A percentile compares a stretch with the other conserved stretches of the same genome.
Evolutionary conservation across 78 protist species (phyloP).

Genomic region (Planoprotostelium fungivorum): DNA sequence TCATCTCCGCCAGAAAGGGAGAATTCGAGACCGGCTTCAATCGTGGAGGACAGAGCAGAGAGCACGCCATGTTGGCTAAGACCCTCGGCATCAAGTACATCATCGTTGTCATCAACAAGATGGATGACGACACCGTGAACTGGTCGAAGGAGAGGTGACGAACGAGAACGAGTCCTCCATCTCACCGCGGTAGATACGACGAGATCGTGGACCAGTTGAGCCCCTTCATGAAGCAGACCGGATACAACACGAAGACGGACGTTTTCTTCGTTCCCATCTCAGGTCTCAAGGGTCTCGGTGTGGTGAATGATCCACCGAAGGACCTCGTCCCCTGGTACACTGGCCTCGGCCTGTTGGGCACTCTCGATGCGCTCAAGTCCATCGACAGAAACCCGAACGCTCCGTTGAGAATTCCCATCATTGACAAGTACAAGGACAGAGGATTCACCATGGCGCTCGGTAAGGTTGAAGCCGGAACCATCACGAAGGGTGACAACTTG

Average conservation of each 20-base stretch:
- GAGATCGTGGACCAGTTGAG: conserved; percentile 60
- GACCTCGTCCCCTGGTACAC: conserved; percentile 61
- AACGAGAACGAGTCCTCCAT: too few relatives aligned
- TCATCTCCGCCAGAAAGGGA: conserved; percentile 93
- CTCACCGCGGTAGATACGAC: conserved; percentile 21
- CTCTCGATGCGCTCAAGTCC: conserved; percentile 66
- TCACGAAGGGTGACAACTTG: conserved; percentile 49
- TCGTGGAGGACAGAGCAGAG: conserved; percentile 96
- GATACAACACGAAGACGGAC: conserved; percentile 62
- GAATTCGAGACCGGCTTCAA: conserved; percentile 99
- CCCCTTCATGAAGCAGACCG: conserved; percentile 61
- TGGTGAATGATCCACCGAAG: conserved; percentile 42
- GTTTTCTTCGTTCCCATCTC: conserved; percentile 88
- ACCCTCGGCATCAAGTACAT: conserved; percentile 89
- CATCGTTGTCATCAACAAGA: conserved; percentile 93
- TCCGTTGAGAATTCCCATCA: conserved; percentile 83
- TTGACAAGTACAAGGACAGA: conserved; percentile 78
- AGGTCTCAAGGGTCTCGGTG: conserved; percentile 78
- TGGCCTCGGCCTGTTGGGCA: conserved; percentile 76
- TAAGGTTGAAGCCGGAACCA: conserved; percentile 86
- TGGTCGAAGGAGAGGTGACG: conserved; percentile 78
- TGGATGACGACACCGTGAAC: conserved; percentile 93
- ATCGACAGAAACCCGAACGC: conserved; percentile 45
- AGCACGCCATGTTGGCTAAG: conserved; percentile 96
- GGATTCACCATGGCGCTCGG: conserved; percentile 81